phyloP scores from a whole-genome alignment of 2,329 filamentous ascomycete species.

The Anisogramma anomala region DNA sequence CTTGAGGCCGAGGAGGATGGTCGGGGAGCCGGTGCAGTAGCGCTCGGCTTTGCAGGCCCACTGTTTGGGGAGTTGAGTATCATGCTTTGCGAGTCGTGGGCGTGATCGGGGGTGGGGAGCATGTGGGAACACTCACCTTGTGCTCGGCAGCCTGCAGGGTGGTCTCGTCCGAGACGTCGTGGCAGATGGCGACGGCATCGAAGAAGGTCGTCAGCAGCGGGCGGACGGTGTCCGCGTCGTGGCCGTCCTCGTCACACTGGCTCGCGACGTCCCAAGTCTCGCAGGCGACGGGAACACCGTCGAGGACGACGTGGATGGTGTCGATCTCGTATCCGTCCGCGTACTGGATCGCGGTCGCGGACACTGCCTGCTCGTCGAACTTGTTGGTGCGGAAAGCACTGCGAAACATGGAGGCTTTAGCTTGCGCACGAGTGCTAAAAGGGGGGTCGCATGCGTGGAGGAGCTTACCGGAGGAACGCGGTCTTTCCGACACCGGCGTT shows the following conservation, averaged over 20 bases:
- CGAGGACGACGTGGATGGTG: background rate
- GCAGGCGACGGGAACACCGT: slow-evolving; percentile 4
- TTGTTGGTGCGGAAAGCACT: background rate
- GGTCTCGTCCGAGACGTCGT: slow-evolving; percentile 21
- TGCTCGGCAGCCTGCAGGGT: slow-evolving; percentile 20
- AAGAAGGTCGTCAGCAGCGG: slow-evolving; percentile 17
- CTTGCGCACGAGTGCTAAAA: too few relatives aligned
- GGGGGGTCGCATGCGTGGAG: too few relatives aligned
- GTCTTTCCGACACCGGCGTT: slow-evolving; percentile 1
- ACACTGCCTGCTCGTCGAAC: background rate
- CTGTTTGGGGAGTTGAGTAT: too few relatives aligned
- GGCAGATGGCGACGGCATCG: slow-evolving; percentile 29
- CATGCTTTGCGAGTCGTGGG: too few relatives aligned
- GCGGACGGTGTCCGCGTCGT: slow-evolving; percentile 1
- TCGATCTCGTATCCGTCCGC: background rate
- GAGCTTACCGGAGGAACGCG: background rate
- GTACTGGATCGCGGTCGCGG: background rate
- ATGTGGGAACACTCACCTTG: slow-evolving; percentile 18
- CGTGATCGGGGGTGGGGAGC: too few relatives aligned
- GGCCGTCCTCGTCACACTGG: slow-evolving; percentile 5
- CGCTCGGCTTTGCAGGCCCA: slow-evolving; percentile 18
- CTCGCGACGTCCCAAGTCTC: slow-evolving; percentile 22
- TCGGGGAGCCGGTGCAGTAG: slow-evolving; percentile 38
- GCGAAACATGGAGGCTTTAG: too few relatives aligned
- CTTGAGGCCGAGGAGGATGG: slow-evolving; percentile 62